Conservation (phyloP, 2,329 filamentous ascomycete genomes). For the Gaeumannomyces tritici region DNA sequence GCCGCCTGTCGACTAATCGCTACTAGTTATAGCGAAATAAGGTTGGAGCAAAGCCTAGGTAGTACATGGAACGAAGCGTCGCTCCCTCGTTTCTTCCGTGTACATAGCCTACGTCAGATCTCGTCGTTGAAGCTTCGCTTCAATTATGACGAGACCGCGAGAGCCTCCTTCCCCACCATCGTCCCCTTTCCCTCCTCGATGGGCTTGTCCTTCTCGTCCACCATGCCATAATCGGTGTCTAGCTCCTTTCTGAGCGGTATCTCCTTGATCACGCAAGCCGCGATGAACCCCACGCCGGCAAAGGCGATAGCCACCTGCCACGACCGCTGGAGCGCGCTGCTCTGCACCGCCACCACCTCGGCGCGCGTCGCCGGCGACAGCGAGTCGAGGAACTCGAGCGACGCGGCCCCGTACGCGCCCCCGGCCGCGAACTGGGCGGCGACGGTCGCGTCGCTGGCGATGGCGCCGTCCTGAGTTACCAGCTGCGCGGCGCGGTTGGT, state of each 20-base stretch:
- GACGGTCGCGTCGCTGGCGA: constrained; percentile 9
- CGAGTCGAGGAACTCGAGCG: constrained; percentile 9
- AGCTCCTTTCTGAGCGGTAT: constrained; percentile 14
- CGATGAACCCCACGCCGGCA: constrained; percentile 12
- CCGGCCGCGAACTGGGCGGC: constrained; percentile 11
- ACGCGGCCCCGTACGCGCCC: constrained; percentile 16
- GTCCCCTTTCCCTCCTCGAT: too few relatives aligned
- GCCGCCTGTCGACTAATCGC: too few relatives aligned
- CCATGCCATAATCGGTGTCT: constrained; percentile 19
- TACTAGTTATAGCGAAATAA: too few relatives aligned
- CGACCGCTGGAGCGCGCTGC: constrained; percentile 5
- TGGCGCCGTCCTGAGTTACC: neutral
- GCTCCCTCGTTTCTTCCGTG: too few relatives aligned
- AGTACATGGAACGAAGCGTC: too few relatives aligned
- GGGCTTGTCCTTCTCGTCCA: constrained; percentile 12
- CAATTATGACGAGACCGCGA: too few relatives aligned
- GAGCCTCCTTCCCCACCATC: too few relatives aligned
- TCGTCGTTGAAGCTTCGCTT: too few relatives aligned
- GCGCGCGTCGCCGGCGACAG: constrained; percentile 6
- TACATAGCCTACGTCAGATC: too few relatives aligned
- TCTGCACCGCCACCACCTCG: constrained; percentile 13
- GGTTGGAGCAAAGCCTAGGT: too few relatives aligned
- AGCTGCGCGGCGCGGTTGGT: constrained; percentile 12
- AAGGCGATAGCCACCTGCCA: constrained; percentile 20
- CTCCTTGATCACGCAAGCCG: constrained; percentile 13